phyloP scores from a whole-genome alignment of 352 stramenopile species.

The Globisporangium apiculatum region DNA sequence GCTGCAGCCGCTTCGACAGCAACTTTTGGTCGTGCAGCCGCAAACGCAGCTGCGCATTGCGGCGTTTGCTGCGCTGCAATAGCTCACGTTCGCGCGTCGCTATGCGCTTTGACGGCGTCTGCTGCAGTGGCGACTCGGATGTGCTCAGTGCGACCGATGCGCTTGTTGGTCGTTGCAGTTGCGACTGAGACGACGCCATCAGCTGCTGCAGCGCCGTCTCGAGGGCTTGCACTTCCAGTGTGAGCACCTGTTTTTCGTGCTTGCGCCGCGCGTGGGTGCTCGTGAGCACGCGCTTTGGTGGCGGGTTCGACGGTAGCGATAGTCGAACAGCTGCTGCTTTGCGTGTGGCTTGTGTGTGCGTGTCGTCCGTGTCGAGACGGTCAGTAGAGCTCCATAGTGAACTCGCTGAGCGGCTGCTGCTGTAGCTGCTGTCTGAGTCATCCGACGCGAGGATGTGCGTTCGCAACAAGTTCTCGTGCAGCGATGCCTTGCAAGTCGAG shows the following conservation, averaged over 20 bases:
- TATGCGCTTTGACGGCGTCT: neutral
- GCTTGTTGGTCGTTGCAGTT: neutral
- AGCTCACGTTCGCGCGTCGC: neutral
- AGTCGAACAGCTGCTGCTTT: neutral
- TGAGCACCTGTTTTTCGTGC: neutral
- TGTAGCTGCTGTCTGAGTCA: neutral
- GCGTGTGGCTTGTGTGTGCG: neutral
- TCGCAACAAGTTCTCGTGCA: neutral
- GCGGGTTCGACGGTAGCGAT: slow-evolving; percentile 1
- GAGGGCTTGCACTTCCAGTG: neutral
- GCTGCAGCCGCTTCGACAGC: neutral
- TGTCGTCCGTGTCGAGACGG: neutral
- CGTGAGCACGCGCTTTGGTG: slow-evolving; percentile 2
- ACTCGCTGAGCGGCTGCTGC: neutral
- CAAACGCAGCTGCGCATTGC: neutral
- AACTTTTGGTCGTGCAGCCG: neutral
- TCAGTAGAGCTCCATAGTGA: neutral
- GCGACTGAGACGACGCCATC: neutral
- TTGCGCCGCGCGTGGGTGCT: neutral
- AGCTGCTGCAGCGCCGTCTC: neutral
- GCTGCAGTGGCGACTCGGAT: neutral
- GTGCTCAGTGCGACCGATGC: neutral
- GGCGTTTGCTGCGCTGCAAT: neutral
- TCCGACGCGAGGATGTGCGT: neutral
- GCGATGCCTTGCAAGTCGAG: neutral